Conservation (phyloP, 306 rosid species). For the cucumber (Cucumis sativus) region DNA sequence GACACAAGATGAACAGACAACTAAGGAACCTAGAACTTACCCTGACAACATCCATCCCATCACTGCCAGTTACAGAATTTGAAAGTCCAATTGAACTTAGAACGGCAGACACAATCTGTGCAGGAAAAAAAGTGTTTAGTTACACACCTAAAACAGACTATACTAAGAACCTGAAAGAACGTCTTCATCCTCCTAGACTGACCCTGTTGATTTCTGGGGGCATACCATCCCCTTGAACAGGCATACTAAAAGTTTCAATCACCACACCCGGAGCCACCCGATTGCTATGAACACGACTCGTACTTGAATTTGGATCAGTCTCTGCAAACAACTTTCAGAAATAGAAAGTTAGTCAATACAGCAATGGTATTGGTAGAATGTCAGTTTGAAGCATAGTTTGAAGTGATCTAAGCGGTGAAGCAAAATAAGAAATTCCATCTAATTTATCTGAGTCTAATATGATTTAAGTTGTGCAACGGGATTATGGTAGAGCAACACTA, state of each 20-base stretch:
- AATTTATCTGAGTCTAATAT: background rate
- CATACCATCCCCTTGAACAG: slow-evolving; percentile 71
- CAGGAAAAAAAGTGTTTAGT: slow-evolving; percentile 9
- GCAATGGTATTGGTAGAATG: background rate
- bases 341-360: slow-evolving; percentile 1
- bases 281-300: slow-evolving; percentile 51
- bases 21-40: slow-evolving; percentile 20
- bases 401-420: background rate
- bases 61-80: slow-evolving; percentile 41
- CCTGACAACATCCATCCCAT: slow-evolving; percentile 65
- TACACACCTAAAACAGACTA: background rate
- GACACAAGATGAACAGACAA: background rate
- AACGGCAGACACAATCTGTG: slow-evolving; percentile 77
- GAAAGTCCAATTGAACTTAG: slow-evolving; percentile 78
- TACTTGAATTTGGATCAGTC: slow-evolving; percentile 61
- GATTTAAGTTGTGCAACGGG: background rate
- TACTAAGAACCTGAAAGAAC: background rate
- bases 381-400: background rate
- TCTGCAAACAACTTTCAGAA: slow-evolving; percentile 31
- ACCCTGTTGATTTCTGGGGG: slow-evolving; percentile 72
- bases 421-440: background rate
- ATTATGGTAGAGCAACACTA: background rate
- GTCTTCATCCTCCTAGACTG: slow-evolving; percentile 9
- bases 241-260: slow-evolving; percentile 78
- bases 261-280: slow-evolving; percentile 78